Conservation (phyloP, 176 grass and related monocot species). For the Oryza glaberrima region DNA sequence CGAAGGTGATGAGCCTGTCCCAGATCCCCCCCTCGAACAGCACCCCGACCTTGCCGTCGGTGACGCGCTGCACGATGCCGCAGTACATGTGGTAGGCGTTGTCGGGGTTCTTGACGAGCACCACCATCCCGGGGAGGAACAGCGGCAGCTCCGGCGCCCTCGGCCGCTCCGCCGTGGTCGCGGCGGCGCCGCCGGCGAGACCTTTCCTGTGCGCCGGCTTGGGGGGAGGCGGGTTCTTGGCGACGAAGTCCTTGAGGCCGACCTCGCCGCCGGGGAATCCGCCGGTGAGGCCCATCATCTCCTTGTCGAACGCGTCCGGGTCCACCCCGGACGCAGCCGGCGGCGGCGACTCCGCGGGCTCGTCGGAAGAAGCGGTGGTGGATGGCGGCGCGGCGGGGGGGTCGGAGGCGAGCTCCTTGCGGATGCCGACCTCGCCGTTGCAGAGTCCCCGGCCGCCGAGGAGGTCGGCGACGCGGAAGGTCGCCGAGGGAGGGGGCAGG, state of each 20-base stretch:
- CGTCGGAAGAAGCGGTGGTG: not conserved
- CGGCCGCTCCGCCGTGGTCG: constrained; percentile 38
- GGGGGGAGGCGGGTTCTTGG: constrained; percentile 70
- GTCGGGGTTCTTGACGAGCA: constrained; percentile 73
- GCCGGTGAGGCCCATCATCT: constrained; percentile 84
- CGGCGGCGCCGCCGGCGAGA: not conserved
- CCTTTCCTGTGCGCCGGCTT: not conserved
- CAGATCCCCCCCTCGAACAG: constrained; percentile 90
- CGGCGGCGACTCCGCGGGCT: not conserved
- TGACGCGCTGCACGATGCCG: constrained; percentile 82
- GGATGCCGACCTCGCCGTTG: constrained; percentile 68
- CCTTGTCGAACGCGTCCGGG: constrained; percentile 77
- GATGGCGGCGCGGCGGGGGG: not conserved
- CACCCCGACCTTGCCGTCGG: constrained; percentile 83
- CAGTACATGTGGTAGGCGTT: constrained; percentile 84
- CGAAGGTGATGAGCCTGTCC: constrained; percentile 86
- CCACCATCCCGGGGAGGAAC: constrained; percentile 86
- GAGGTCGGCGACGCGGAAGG: constrained; percentile 51
- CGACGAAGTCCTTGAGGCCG: constrained; percentile 72
- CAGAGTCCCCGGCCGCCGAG: constrained; percentile 66
- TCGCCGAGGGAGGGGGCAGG: constrained; percentile 4
- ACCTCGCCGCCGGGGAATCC: constrained; percentile 91
- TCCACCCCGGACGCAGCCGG: not conserved
- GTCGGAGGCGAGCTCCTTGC: constrained; percentile 52
- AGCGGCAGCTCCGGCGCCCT: constrained; percentile 71